Conservation (phyloP, 2,329 filamentous ascomycete species). For the Ophiostoma perfectum region DNA sequence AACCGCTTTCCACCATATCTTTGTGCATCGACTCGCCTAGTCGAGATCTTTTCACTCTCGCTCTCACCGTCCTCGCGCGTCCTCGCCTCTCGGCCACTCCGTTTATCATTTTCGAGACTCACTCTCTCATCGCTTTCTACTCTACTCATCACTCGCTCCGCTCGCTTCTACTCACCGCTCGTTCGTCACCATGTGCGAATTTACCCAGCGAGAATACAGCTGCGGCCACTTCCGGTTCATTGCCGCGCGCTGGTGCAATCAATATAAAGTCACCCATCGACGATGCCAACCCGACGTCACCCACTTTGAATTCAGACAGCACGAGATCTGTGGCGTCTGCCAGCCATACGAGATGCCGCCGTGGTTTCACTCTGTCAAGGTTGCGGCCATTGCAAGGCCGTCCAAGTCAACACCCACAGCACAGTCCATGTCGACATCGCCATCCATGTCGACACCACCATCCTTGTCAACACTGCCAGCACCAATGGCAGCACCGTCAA, state of each 20-base stretch:
- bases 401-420: neutral
- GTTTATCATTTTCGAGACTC: no score
- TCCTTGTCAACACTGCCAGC: neutral
- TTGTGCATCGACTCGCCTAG: no score
- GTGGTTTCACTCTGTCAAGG: constrained; percentile 37
- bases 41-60: neutral
- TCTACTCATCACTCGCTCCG: neutral
- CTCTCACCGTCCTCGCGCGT: no score
- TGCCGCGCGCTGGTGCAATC: constrained; percentile 34
- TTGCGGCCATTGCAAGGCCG: constrained; percentile 25
- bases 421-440: neutral
- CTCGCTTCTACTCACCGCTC: neutral
- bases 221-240: constrained; percentile 37
- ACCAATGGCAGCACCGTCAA: neutral
- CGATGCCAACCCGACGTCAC: constrained; percentile 34
- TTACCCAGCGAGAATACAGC: constrained; percentile 39
- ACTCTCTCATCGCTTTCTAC: neutral
- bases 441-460: neutral
- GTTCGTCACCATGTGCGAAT: constrained; percentile 42
- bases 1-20: no score
- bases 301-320: constrained; percentile 33
- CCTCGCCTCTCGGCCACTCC: no score
- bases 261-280: constrained; percentile 33
- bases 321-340: constrained; percentile 32
- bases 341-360: constrained; percentile 35